Evolutionary conservation across 177 flowering plant genomes (phyloP).

Genomic region (Tripterygium wilfordii): DNA sequence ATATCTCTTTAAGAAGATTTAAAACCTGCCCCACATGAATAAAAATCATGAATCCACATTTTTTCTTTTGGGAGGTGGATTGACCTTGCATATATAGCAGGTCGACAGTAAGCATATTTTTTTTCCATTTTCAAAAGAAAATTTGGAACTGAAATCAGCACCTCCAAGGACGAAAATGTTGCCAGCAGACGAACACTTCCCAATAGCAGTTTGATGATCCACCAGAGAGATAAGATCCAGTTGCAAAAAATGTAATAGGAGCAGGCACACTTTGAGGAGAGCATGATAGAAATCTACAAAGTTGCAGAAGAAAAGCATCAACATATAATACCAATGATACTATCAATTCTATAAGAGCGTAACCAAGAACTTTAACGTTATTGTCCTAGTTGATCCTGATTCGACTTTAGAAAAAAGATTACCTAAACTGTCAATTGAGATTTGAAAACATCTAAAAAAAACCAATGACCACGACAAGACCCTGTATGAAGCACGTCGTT

Average conservation of each 20-base stretch:
- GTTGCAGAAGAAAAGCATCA: neutral
- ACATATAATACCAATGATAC: too few species aligned
- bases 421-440: too few species aligned
- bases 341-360: too few species aligned
- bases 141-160: constrained; percentile 10
- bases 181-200: constrained; percentile 40
- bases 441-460: neutral
- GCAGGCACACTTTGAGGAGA: constrained; percentile 29
- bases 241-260: constrained; percentile 35
- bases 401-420: too few species aligned
- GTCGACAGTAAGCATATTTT: too few species aligned
- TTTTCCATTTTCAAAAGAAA: constrained; percentile 3
- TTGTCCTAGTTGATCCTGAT: too few species aligned
- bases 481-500: too few species aligned
- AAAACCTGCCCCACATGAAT: constrained; percentile 28
- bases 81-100: neutral
- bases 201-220: constrained; percentile 47
- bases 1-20: constrained; percentile 36
- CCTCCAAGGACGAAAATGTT: constrained; percentile 46
- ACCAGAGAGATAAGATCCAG: constrained; percentile 59
- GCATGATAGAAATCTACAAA: constrained; percentile 36
- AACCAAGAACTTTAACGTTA: too few species aligned
- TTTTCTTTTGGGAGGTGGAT: neutral
- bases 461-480: neutral
- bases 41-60: neutral